Evolutionary conservation across 169 alveolate species (phyloP).

Genomic region (Eimeria sp.): DNA sequence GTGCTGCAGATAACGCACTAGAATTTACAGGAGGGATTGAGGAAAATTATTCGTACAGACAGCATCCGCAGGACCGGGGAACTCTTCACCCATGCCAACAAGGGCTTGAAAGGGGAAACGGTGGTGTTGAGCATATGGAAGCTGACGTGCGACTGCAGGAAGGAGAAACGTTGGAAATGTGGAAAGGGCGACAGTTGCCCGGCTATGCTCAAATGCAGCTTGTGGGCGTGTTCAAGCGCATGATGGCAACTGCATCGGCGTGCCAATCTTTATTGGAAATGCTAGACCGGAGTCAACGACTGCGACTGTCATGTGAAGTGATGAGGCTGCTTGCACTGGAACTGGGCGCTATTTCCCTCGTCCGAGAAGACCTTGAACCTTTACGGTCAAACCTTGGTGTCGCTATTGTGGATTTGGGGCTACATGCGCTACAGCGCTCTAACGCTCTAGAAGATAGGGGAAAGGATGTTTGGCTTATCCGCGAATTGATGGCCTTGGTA

Average conservation of each 20-base stretch:
- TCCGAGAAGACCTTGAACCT: background rate
- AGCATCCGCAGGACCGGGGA: background rate
- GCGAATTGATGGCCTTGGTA: background rate
- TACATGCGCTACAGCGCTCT: background rate
- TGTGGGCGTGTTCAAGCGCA: background rate
- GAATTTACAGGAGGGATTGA: too few relatives aligned
- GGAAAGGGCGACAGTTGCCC: background rate
- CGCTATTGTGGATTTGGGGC: background rate
- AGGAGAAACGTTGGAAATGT: background rate
- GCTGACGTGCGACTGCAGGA: background rate
- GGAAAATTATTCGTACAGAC: too few relatives aligned
- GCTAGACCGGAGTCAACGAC: background rate
- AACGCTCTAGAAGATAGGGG: background rate
- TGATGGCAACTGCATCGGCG: background rate
- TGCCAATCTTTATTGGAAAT: background rate
- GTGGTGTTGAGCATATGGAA: background rate
- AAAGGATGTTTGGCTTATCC: background rate
- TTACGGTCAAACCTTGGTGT: background rate
- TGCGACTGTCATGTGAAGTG: background rate
- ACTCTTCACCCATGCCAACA: background rate
- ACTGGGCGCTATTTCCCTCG: conserved; percentile 5
- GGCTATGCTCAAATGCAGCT: background rate
- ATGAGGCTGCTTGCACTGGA: background rate
- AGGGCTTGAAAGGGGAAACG: background rate
- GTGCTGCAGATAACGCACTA: background rate